Conservation (phyloP, 2,329 filamentous ascomycete species). For the Aureobasidium sp. region DNA sequence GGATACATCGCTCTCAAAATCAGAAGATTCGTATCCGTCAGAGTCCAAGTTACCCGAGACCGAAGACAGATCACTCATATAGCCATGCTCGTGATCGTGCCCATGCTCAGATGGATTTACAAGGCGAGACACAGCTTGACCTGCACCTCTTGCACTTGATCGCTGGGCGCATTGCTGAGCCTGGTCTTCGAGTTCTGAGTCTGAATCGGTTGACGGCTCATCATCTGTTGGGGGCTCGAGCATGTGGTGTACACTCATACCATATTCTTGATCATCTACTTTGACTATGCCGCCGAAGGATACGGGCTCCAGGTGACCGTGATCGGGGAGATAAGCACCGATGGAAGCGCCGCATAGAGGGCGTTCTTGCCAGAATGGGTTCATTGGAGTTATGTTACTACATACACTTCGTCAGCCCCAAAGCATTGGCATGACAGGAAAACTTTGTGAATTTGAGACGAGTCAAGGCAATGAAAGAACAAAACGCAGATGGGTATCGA, state of each 20-base stretch:
- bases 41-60: conserved; percentile 38
- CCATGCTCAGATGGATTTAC: background rate
- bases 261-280: conserved; percentile 71
- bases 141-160: conserved; percentile 20
- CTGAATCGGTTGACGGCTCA: conserved; percentile 41
- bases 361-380: conserved; percentile 69
- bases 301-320: conserved; percentile 80
- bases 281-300: conserved; percentile 84
- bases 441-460: background rate
- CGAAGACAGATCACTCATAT: conserved; percentile 21
- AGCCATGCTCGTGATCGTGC: conserved; percentile 48
- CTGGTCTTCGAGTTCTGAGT: conserved; percentile 40
- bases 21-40: conserved; percentile 38
- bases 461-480: background rate
- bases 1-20: conserved; percentile 32
- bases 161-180: conserved; percentile 5
- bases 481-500: conserved; percentile 11
- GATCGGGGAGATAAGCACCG: conserved; percentile 70
- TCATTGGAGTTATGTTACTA: conserved; percentile 32
- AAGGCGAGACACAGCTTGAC: conserved; percentile 3
- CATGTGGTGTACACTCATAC: conserved; percentile 97
- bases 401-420: conserved; percentile 12
- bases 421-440: conserved; percentile 6
- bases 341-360: conserved; percentile 87
- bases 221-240: conserved; percentile 59